Evolutionary conservation across 352 stramenopile genomes (phyloP), one percentile per base, ranked within the genome.

Genomic region (Phytophthora podocarpi): DNA sequence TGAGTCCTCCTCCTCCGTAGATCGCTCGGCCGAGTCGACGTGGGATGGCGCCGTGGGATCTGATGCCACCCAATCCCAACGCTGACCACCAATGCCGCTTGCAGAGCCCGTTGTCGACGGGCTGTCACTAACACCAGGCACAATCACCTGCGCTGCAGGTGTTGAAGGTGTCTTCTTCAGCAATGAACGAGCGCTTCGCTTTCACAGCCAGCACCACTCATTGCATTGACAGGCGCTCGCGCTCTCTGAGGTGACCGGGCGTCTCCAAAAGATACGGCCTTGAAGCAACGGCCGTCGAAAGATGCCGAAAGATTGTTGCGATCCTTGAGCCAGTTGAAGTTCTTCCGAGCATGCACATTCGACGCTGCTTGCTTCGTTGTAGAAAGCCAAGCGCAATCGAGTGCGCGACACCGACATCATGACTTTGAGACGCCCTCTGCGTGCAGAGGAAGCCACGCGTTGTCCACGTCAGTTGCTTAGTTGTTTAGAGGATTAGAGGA

Each of bases 241-340:
- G 31, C 31, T 36, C 31, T 16, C n/a, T 36, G 24, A n/a, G n/a
- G n/a, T n/a, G n/a, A n/a, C n/a, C n/a, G n/a, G n/a, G n/a, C n/a
- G n/a, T n/a, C n/a, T n/a, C 46, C 36, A 59, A 53, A 70, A 70
- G 55, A 70, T 70, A 70, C 62, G 47, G 11, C 24, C 41, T 40
- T 67, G 55, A 70, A 70, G 62, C 53, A 62, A 67, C 37, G 42
- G 16, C 32, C 28, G 27, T 34, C 12, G 24, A 55, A 70, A 70
- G 62, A 67, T 70, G 35, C 40, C 11, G 31, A 55, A 70, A 67
- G 55, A 70, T 70, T 48, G 47, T 51, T 27, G 42, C 48, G 48
- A 66, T 58, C 48, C 16, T 23, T 61, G 49, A 56, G 42, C 43
- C 39, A 53, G 24, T 34, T 51, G 28, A 43, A 62, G 41, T 31